A percentile compares a stretch with the other conserved stretches of the same genome.
These are phyloP conservation scores for Podaxis sp. DNA, from an alignment of 768 basidiomycete species.

Conservation along the genomic window DNA sequence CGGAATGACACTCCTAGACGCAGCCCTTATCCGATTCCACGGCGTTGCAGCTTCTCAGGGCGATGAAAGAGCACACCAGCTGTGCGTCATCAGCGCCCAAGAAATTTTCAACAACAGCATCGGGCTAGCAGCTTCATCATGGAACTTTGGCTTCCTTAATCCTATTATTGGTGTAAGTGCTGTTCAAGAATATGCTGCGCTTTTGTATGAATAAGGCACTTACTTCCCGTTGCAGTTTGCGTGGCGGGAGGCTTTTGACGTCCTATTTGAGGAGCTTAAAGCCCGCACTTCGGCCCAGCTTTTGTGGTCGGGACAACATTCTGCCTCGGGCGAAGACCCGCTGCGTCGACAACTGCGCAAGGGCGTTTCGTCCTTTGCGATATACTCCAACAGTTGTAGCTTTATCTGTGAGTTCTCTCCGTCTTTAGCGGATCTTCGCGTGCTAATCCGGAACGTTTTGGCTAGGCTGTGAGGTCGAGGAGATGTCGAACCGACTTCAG, in stretches of 20 bases:
- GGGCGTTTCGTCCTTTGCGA: constrained; percentile 5
- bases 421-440: not conserved
- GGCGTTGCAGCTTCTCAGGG: not conserved
- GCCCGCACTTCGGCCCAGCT: not conserved
- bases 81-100: constrained; percentile 3
- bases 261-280: constrained; percentile 3
- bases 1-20: constrained; percentile 2
- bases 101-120: constrained; percentile 9
- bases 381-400: not conserved
- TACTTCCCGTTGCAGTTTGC: constrained; percentile 1
- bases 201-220: not conserved
- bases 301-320: not conserved
- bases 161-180: constrained; percentile 7
- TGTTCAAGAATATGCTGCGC: not conserved
- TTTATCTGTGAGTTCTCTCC: not conserved
- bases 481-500: not conserved
- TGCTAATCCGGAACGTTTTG: not conserved
- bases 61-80: constrained; percentile 1
- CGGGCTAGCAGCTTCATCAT: not conserved
- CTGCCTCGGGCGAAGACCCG: constrained; percentile 1
- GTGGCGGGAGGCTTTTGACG: constrained; percentile 12
- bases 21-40: constrained; percentile 8
- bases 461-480: constrained; percentile 3
- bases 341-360: constrained; percentile 4
- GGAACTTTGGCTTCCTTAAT: constrained; percentile 12